Base-by-base conservation (phyloP, 495 filamentous ascomycete species). In the Trichocladium antarcticum region DNA sequence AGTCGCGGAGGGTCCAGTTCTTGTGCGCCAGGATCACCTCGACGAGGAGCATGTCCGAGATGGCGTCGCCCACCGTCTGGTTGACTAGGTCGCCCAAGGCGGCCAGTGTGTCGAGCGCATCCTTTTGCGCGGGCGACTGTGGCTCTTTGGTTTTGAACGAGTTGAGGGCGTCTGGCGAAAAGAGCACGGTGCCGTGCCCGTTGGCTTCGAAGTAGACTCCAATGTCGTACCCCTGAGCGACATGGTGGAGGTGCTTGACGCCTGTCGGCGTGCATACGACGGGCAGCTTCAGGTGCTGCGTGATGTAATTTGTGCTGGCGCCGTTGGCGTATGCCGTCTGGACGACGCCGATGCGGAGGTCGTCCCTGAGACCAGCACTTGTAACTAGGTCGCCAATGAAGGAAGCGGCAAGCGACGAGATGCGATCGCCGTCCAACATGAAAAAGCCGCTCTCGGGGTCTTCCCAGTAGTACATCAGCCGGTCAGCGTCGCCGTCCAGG, bases 131-230 rank as follows among this genome's bases (percentile, higher is more conserved):
- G 1, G 93, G 90, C 0, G 88, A 95, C 65, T 93, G 82, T 2
- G 92, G 89, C 57, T 87, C 78, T 38, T 82, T 78, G 45, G 71
- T 82, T 49, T 77, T 74, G 69, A 97, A 89, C 22, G 75, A 73
- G 55, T 82, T 82, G 9, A 90, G 62, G 0, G 92, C 89, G 38
- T 80, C 75, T 31, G 81, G 79, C 2, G 87, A 94, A 75, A 98
- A 98, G 34, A 95, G 80, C 20, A 97, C 86, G 20, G 92, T 98
- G 45, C 92, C 92, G 65, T 98, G 92, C 41, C 92, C 92, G 59
- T 98, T 98, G 42, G 92, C 92, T 68, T 98, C 92, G 59, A 98
- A 98, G 68, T 98, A 98, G 45, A 97, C 87, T 36, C 92, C 92
- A 42, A 95, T 81, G 59, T 97, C 93, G 57, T 87, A 93, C 19